Conservation (phyloP, 257 asterid genomes). For the Nemophila menziesii region DNA sequence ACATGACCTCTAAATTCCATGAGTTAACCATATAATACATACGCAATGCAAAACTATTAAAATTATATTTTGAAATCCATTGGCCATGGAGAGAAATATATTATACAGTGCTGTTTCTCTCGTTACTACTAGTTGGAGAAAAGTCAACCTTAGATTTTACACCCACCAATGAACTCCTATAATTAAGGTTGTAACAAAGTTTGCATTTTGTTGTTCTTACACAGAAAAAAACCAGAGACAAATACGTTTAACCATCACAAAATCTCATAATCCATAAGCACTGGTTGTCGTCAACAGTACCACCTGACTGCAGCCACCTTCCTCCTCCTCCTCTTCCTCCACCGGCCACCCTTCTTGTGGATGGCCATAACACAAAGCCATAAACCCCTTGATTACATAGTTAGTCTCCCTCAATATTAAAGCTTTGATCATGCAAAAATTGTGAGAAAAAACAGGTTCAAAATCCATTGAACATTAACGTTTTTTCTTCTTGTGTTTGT, state of each 20-base stretch:
- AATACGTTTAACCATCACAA: slow-evolving; percentile 11
- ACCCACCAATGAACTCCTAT: slow-evolving; percentile 8
- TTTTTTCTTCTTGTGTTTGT: not conserved
- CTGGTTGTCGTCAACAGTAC: not conserved
- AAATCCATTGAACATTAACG: not conserved
- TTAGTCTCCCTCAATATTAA: no score
- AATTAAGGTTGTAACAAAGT: slow-evolving; percentile 15
- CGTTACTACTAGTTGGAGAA: not conserved
- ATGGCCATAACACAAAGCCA: slow-evolving; percentile 1
- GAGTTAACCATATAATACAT: no score
- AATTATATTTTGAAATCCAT: no score
- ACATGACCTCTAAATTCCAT: no score
- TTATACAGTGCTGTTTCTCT: no score
- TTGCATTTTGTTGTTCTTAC: slow-evolving; percentile 1
- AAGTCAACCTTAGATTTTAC: not conserved
- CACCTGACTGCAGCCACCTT: slow-evolving; percentile 5
- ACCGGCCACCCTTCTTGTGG: slow-evolving; percentile 1
- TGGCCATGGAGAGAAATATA: not conserved
- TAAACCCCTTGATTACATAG: not conserved
- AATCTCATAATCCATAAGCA: slow-evolving; percentile 1
- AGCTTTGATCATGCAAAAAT: no score
- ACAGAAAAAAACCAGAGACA: slow-evolving; percentile 5
- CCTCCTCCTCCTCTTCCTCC: slow-evolving; percentile 5
- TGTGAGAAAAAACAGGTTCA: no score
- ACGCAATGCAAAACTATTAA: no score